Percentiles rank a stretch among this genome's conserved stretches.
Conservation (phyloP, 2,329 filamentous ascomycete species). For the Ophiosphaerella herpotricha region DNA sequence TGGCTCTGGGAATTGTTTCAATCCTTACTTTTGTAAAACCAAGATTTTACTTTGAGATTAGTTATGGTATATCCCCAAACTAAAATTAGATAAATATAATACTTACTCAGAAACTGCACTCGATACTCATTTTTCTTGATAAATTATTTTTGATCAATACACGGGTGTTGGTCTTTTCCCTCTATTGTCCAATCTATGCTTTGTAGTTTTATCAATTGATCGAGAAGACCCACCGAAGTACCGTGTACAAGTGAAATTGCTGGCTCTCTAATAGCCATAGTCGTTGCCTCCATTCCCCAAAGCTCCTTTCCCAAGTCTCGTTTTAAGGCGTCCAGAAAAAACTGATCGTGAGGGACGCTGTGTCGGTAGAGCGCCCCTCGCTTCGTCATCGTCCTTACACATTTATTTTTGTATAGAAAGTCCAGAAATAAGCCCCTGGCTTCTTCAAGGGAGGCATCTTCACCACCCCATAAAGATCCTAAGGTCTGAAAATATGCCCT, state of each 20-base stretch:
- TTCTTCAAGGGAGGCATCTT: slow-evolving; percentile 96
- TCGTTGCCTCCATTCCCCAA: slow-evolving; percentile 98
- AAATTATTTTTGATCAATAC: too few relatives aligned
- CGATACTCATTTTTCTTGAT: too few relatives aligned
- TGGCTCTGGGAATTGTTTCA: too few relatives aligned
- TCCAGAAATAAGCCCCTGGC: slow-evolving; percentile 98
- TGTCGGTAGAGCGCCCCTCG: slow-evolving; percentile 99
- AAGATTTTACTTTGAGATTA: too few relatives aligned
- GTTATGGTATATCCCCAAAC: too few relatives aligned
- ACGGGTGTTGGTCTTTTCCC: too few relatives aligned
- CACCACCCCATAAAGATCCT: slow-evolving; percentile 98
- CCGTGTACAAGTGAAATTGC: slow-evolving; percentile 78
- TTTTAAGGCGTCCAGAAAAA: slow-evolving; percentile 97
- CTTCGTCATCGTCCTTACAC: slow-evolving; percentile 97
- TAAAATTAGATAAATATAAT: too few relatives aligned
- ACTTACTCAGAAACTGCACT: too few relatives aligned
- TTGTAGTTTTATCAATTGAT: too few relatives aligned
- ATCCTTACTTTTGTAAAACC: too few relatives aligned
- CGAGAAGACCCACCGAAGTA: too few relatives aligned
- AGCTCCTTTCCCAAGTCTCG: slow-evolving; percentile 98
- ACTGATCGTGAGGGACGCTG: slow-evolving; percentile 94
- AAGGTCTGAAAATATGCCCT: slow-evolving; percentile 98
- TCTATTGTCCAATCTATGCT: too few relatives aligned
- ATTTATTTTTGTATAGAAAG: slow-evolving; percentile 99
- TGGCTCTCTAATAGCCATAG: slow-evolving; percentile 93